Conservation (phyloP, 139 green algal genomes). For the Deuterostichococcus epilithicus region DNA sequence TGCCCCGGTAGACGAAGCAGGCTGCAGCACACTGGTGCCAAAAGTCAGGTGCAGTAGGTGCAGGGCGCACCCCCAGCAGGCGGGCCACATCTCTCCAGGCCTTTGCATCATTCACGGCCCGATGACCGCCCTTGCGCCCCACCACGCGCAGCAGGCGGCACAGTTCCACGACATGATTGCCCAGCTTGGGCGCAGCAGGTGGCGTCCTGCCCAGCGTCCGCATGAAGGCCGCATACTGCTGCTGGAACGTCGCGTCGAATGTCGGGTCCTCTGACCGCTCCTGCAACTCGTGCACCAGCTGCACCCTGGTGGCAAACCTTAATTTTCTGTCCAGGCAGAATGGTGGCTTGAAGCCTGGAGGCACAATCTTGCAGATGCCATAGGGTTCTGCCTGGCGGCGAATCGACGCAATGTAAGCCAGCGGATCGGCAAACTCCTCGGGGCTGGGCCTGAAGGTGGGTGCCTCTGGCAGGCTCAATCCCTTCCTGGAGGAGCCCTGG, state of each 20-base stretch:
- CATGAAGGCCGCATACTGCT: slow-evolving; percentile 56
- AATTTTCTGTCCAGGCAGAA: slow-evolving; percentile 63
- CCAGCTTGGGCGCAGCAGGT: slow-evolving; percentile 54
- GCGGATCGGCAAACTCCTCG: slow-evolving; percentile 65
- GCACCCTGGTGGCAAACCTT: slow-evolving; percentile 67
- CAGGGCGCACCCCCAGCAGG: slow-evolving; percentile 50
- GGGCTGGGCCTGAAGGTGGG: slow-evolving; percentile 64
- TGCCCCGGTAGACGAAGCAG: background rate
- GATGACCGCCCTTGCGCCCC: slow-evolving; percentile 61
- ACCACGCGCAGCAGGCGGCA: slow-evolving; percentile 57
- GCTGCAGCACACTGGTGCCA: background rate
- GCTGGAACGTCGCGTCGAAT: slow-evolving; percentile 41
- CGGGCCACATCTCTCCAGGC: slow-evolving; percentile 69
- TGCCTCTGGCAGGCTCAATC: slow-evolving; percentile 18
- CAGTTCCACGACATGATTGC: slow-evolving; percentile 71
- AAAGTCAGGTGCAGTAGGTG: background rate
- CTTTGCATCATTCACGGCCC: slow-evolving; percentile 59
- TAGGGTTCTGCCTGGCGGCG: slow-evolving; percentile 49
- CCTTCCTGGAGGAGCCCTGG: no score
- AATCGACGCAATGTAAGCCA: slow-evolving; percentile 67
- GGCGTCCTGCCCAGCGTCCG: slow-evolving; percentile 31
- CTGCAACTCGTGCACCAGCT: slow-evolving; percentile 81
- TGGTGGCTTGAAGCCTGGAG: slow-evolving; percentile 47
- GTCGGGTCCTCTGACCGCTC: slow-evolving; percentile 19
- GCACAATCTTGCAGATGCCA: slow-evolving; percentile 64